A percentile compares a stretch with the other conserved stretches of the same genome.
phyloP scores from a whole-genome alignment of 257 asterid species.

The Ophiorrhiza pumila region DNA sequence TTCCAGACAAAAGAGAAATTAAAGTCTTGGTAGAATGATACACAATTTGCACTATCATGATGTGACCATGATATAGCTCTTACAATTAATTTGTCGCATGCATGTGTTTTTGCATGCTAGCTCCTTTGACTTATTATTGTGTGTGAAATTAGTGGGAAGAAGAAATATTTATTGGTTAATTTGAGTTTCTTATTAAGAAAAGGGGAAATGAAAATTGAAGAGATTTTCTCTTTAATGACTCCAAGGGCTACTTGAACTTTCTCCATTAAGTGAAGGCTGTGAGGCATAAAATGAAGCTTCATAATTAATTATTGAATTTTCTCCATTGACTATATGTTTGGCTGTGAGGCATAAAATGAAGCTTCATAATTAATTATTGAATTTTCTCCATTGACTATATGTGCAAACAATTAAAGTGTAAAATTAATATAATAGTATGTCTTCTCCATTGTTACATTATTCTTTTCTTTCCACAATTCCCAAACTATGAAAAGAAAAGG shows the following conservation, averaged over 20 bases:
- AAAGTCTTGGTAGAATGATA: constrained; percentile 10
- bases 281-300: too few species aligned
- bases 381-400: background rate
- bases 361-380: background rate
- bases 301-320: background rate
- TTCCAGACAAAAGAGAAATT: background rate
- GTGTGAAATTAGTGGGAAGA: too few species aligned
- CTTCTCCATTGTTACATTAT: background rate
- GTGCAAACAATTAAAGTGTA: too few species aligned
- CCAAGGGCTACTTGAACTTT: background rate
- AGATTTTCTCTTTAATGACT: background rate
- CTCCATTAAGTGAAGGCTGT: background rate
- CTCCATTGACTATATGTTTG: background rate
- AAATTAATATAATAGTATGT: too few species aligned
- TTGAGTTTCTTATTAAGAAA: background rate
- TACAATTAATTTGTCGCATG: too few species aligned
- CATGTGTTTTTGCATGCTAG: background rate
- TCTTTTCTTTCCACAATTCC: background rate
- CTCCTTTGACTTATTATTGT: too few species aligned
- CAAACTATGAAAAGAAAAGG: background rate
- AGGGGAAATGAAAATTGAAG: background rate
- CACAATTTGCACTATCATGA: background rate
- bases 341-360: too few species aligned
- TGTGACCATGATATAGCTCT: too few species aligned
- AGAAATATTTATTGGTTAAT: too few species aligned